Evolutionary conservation across 805 yeast species (phyloP), one percentile per base, ranked within the genome.

Genomic region (Lipomyces starkeyi): DNA sequence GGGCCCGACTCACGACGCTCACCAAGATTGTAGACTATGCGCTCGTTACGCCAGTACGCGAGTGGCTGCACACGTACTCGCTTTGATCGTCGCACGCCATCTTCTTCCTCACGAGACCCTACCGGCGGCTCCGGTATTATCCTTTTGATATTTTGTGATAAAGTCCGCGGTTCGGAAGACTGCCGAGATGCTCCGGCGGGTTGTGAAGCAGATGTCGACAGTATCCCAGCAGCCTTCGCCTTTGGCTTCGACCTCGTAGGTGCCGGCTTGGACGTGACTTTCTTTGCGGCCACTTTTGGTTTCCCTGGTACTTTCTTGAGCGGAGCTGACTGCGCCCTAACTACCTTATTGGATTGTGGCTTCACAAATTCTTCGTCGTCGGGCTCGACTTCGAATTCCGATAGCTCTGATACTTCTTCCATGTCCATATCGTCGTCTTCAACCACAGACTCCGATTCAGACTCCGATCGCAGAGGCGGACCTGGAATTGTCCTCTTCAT

Each of bases 31-130:
- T 90, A 92, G 2, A 90, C 85, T 37, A 90, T 85, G 68, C 87
- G 82, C 78, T 92, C 97, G 74, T 90, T 91, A 76, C 90, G 85
- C 97, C 97, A 92, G 76, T 84, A 90, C 2, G 91, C 93, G 70
- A 92, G 79, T 0, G 97, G 94, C 2, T 88, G 85, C 6, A 90
- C 83, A 69, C 85, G 84, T 0, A 86, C 84, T 73, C 97, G 82
- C 40, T 83, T 81, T 0, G 97, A 90, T 71, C 91, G 80, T 70
- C 97, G 73, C 13, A 73, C 58, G 11, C 47, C 68, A n/a, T 49
- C 58, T 20, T 58, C 66, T 17, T 65, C 68, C 2, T 54, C 56
- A 14, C 14, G 40, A 11, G 54, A 22, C 7, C 7, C 32, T 5
- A 9, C 53, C 11, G 37, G 14, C n/a, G 22, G 49, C 35, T 40